phyloP scores from a whole-genome alignment of 2,329 filamentous ascomycete genomes.

The Xylaria sp. region DNA sequence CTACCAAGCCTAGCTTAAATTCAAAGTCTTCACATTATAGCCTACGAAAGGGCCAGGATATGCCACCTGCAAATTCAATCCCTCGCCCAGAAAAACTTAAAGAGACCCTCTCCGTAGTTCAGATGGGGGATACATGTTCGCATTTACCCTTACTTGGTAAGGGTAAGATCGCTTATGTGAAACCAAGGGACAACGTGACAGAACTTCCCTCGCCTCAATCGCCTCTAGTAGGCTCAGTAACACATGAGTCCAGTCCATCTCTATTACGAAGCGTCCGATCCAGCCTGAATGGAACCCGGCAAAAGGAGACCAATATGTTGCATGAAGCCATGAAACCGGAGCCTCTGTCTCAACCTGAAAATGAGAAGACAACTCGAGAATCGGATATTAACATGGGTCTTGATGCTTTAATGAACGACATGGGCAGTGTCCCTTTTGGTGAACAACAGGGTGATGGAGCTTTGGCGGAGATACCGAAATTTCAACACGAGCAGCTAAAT shows the following conservation, averaged over 20 bases:
- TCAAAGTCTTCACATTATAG: conserved; percentile 11
- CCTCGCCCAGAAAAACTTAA: background rate
- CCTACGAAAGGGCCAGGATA: conserved; percentile 2
- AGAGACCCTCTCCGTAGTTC: background rate
- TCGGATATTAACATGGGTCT: background rate
- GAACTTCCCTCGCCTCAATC: conserved; percentile 16
- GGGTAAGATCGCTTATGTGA: conserved; percentile 16
- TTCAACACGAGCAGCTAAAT: background rate
- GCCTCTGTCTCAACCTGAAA: background rate
- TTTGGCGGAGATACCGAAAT: background rate
- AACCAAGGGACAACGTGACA: conserved; percentile 17
- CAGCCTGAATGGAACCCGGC: conserved; percentile 19
- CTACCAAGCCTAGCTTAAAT: conserved; percentile 13
- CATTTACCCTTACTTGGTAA: conserved; percentile 9
- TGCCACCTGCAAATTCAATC: conserved; percentile 5
- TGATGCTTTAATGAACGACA: conserved; percentile 21
- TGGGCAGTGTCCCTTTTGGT: background rate
- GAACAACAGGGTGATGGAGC: conserved; percentile 2
- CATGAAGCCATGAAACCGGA: background rate
- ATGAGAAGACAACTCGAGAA: background rate
- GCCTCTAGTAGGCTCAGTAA: background rate
- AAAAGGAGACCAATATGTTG: background rate
- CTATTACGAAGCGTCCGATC: conserved; percentile 31
- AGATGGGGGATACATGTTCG: background rate
- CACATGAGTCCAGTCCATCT: conserved; percentile 14